Conservation (phyloP, 192 early-diverging fungal genomes). For the Obelidium mucronatum region DNA sequence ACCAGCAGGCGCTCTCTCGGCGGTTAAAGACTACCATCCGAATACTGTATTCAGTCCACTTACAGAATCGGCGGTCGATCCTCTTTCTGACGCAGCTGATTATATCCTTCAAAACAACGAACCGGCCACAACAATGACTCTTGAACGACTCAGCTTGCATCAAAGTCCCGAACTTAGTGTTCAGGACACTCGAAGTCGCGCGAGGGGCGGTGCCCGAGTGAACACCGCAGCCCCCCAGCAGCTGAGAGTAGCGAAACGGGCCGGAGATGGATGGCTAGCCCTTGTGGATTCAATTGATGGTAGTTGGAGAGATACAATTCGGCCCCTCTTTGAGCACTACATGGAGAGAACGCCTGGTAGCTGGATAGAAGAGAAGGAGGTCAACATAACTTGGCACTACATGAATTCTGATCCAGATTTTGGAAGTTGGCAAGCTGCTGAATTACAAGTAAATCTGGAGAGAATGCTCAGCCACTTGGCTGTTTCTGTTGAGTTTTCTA, state of each 20-base stretch:
- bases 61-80: neutral
- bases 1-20: neutral
- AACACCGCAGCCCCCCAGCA: neutral
- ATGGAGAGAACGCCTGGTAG: constrained; percentile 95
- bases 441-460: constrained; percentile 96
- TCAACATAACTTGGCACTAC: constrained; percentile 99
- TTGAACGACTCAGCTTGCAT: constrained; percentile 20
- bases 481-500: constrained; percentile 66
- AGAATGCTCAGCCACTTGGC: constrained; percentile 94
- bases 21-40: neutral
- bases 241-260: constrained; percentile 40
- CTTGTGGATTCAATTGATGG: constrained; percentile 81
- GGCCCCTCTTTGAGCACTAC: constrained; percentile 98
- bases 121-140: constrained; percentile 9
- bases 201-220: neutral
- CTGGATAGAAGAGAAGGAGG: constrained; percentile 99
- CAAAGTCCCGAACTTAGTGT: constrained; percentile 18
- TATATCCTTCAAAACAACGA: neutral
- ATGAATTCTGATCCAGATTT: constrained; percentile 88
- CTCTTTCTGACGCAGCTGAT: neutral
- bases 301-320: constrained; percentile 91
- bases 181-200: constrained; percentile 21
- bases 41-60: neutral
- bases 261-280: constrained; percentile 81
- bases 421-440: constrained; percentile 97